These are phyloP conservation scores for Hanseniaspora osmophila DNA, from an alignment of 805 yeast species.

Conservation along the genomic window DNA sequence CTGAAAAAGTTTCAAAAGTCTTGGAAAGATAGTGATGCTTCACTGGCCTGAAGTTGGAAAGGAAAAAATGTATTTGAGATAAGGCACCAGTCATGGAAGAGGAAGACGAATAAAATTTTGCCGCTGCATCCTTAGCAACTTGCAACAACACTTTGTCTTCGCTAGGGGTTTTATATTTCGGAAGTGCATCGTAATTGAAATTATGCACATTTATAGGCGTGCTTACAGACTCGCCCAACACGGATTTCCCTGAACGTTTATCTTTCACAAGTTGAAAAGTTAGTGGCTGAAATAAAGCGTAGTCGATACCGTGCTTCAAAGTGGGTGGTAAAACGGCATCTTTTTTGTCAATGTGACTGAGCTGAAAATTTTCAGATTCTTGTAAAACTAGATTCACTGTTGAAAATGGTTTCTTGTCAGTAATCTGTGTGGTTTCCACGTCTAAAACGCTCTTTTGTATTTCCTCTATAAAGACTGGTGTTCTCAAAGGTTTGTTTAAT, in stretches of 20 bases:
- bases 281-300: conserved; percentile 60
- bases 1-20: conserved; percentile 24
- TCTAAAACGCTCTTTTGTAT: background rate
- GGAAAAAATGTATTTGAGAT: conserved; percentile 56
- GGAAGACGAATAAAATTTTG: conserved; percentile 59
- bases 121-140: conserved; percentile 26
- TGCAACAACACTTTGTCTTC: conserved; percentile 41
- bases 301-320: conserved; percentile 51
- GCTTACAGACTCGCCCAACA: conserved; percentile 49
- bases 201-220: conserved; percentile 48
- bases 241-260: conserved; percentile 58
- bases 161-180: conserved; percentile 51
- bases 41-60: conserved; percentile 49
- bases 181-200: conserved; percentile 45
- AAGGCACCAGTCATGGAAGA: conserved; percentile 73
- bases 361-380: background rate
- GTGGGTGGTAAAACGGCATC: conserved; percentile 27
- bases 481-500: background rate
- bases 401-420: background rate
- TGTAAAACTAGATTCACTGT: background rate
- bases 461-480: background rate
- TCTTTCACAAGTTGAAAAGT: conserved; percentile 68
- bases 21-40: conserved; percentile 32
- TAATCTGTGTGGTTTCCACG: background rate
- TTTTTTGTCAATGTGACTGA: background rate